phyloP scores from a whole-genome alignment of 2,329 filamentous ascomycete genomes.

The Elsinoe arachidis region DNA sequence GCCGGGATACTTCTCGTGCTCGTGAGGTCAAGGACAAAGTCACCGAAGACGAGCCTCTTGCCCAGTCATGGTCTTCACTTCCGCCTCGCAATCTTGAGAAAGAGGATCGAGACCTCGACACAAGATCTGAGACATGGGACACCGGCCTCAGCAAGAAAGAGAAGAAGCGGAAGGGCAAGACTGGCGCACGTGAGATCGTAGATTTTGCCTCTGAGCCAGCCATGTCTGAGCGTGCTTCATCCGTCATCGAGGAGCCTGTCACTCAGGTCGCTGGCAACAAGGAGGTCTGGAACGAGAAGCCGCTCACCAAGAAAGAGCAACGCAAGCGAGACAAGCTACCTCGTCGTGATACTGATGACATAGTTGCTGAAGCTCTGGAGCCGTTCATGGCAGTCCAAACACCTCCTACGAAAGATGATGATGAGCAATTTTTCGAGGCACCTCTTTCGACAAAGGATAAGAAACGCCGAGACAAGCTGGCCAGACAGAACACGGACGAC shows the following conservation, averaged over 20 bases:
- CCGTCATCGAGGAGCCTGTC: slow-evolving; percentile 18
- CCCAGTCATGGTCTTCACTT: not conserved
- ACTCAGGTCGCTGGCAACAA: slow-evolving; percentile 19
- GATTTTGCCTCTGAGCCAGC: slow-evolving; percentile 9
- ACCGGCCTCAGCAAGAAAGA: slow-evolving; percentile 10
- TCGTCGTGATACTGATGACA: slow-evolving; percentile 10
- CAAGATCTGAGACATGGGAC: slow-evolving; percentile 9
- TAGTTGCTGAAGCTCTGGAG: not conserved
- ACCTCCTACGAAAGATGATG: not conserved
- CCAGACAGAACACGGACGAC: slow-evolving; percentile 1
- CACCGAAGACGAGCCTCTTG: not conserved
- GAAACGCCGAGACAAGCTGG: slow-evolving; percentile 10
- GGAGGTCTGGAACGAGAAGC: slow-evolving; percentile 26
- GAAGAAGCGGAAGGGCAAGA: slow-evolving; percentile 11
- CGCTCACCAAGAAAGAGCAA: slow-evolving; percentile 28
- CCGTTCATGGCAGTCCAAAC: not conserved
- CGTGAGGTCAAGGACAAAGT: not conserved
- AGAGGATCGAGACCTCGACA: slow-evolving; percentile 6
- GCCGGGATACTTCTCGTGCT: slow-evolving; percentile 5
- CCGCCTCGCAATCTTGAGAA: not conserved
- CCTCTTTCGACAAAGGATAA: slow-evolving; percentile 13
- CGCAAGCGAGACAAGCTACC: slow-evolving; percentile 30
- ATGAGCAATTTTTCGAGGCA: slow-evolving; percentile 9
- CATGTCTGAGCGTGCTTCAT: slow-evolving; percentile 3
- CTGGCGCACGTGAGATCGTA: not conserved